phyloP scores from a whole-genome alignment of 2,329 filamentous ascomycete genomes.

The Dactylellina leptospora region DNA sequence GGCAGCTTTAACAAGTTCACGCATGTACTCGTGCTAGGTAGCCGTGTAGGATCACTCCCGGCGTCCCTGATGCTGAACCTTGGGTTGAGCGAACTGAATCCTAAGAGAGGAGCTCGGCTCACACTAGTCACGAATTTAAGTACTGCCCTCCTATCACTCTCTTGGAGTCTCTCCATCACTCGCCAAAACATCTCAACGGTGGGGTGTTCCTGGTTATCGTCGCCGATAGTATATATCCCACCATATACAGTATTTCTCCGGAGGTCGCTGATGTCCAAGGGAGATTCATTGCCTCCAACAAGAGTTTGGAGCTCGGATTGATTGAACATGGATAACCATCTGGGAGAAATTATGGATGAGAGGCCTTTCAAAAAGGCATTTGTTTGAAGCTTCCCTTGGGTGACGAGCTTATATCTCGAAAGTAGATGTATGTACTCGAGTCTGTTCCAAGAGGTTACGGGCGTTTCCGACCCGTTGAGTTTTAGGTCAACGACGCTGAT shows the following conservation, averaged over 20 bases:
- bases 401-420: conserved; percentile 82
- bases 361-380: conserved; percentile 87
- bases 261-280: conserved; percentile 87
- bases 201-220: conserved; percentile 84
- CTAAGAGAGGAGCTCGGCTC: conserved; percentile 85
- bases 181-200: conserved; percentile 90
- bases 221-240: conserved; percentile 87
- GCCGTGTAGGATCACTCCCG: conserved; percentile 75
- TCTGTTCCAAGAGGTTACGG: conserved; percentile 90
- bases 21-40: conserved; percentile 95
- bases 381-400: conserved; percentile 82
- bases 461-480: conserved; percentile 75
- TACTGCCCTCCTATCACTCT: conserved; percentile 81
- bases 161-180: conserved; percentile 78
- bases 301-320: conserved; percentile 92
- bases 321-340: conserved; percentile 99
- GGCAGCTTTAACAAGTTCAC: conserved; percentile 94
- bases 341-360: conserved; percentile 84
- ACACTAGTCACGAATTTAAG: conserved; percentile 96
- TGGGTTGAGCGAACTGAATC: conserved; percentile 85
- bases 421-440: conserved; percentile 94
- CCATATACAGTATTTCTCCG: conserved; percentile 85
- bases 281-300: conserved; percentile 80
- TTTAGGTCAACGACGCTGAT: conserved; percentile 79
- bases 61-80: conserved; percentile 89